Percentiles rank a stretch among this genome's conserved stretches.
Conservation (phyloP, 192 early-diverging fungal genomes). For the Entophlyctis luteolus region DNA sequence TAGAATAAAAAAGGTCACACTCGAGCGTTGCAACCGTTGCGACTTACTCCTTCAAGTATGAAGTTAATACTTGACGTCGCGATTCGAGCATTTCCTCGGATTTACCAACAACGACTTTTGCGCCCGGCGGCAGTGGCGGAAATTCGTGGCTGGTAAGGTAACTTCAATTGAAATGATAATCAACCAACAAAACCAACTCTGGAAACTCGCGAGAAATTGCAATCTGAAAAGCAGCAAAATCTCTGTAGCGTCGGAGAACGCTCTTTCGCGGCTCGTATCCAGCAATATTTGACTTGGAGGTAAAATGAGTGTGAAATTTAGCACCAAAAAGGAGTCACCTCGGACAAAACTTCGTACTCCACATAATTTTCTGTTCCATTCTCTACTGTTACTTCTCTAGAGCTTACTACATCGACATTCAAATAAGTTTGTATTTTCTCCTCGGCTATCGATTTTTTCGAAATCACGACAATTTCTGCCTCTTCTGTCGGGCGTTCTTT, state of each 20-base stretch:
- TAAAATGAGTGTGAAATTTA: background rate
- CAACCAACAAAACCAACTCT: background rate
- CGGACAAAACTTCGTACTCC: conserved; percentile 5
- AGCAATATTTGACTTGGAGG: background rate
- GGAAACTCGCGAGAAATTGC: conserved; percentile 1
- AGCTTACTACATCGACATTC: conserved; percentile 10
- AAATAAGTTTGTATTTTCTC: background rate
- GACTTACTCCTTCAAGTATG: background rate
- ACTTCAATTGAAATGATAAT: background rate
- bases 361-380: conserved; percentile 6
- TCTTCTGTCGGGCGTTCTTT: too few species aligned
- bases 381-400: background rate
- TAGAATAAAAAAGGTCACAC: background rate
- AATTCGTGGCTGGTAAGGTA: background rate
- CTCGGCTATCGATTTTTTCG: background rate
- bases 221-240: conserved; percentile 6
- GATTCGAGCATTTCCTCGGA: background rate
- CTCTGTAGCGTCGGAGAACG: background rate
- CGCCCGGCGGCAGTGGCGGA: background rate
- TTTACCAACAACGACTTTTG: background rate
- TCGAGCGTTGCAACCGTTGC: background rate
- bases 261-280: background rate
- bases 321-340: background rate
- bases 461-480: background rate
- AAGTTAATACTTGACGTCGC: background rate